These are phyloP conservation scores for Phaseolus coccineus DNA, from an alignment of 331 rosid genomes.

Conservation along the genomic window DNA sequence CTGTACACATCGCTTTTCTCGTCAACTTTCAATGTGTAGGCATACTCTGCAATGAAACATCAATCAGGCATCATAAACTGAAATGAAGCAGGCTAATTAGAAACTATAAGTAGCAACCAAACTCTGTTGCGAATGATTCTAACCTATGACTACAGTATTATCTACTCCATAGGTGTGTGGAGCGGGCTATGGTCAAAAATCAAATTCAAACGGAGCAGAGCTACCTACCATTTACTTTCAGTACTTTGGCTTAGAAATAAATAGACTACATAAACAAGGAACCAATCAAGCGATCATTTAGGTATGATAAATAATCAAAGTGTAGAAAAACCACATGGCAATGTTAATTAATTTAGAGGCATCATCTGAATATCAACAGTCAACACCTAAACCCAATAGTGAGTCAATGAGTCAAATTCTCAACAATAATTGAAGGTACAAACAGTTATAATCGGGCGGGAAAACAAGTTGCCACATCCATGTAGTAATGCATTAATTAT, in stretches of 20 bases:
- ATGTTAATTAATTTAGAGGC: conserved; percentile 36
- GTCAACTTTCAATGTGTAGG: conserved; percentile 88
- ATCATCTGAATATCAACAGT: conserved; percentile 43
- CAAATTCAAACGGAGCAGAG: conserved; percentile 45
- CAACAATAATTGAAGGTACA: conserved; percentile 34
- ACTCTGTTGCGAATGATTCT: conserved; percentile 11
- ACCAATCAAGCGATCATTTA: conserved; percentile 10
- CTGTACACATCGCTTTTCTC: conserved; percentile 98
- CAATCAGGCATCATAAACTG: conserved; percentile 26
- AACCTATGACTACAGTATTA: conserved; percentile 10
- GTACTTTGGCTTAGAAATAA: conserved; percentile 35
- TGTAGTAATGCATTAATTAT: conserved; percentile 21
- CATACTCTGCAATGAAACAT: conserved; percentile 72
- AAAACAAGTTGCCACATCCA: conserved; percentile 35
- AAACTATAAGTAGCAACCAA: conserved; percentile 44
- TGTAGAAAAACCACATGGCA: conserved; percentile 49
- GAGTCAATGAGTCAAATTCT: conserved; percentile 46
- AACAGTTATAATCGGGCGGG: conserved; percentile 34
- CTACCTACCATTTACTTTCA: conserved; percentile 52
- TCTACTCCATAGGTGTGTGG: conserved; percentile 42
- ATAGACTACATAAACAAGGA: conserved; percentile 4
- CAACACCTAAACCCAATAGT: conserved; percentile 36
- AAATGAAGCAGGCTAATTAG: not conserved
- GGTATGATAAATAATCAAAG: conserved; percentile 35
- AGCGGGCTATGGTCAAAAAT: conserved; percentile 45